Evolutionary conservation across 371 early-diverging fungal genomes (phyloP).

Genomic region (Syncephalis fuscata): DNA sequence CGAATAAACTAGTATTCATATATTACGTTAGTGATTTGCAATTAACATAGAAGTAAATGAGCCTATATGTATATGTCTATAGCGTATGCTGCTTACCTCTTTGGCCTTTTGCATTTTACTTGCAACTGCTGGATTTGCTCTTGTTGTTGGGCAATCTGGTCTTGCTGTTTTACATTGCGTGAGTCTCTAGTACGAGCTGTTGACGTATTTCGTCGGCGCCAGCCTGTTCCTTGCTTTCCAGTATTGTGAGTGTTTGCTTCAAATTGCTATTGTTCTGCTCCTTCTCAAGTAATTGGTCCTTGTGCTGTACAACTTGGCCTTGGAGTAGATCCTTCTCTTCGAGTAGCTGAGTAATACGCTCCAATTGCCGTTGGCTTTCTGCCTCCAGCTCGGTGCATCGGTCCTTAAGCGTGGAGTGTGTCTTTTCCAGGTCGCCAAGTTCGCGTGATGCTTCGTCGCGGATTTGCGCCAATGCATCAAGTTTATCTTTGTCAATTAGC

Average conservation of each 20-base stretch:
- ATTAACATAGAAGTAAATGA: too few relatives aligned
- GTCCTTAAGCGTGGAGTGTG: conserved; percentile 19
- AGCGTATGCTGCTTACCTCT: conserved; percentile 45
- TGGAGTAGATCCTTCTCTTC: conserved; percentile 44
- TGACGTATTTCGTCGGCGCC: conserved; percentile 42
- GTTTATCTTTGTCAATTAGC: conserved; percentile 5
- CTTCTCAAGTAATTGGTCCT: conserved; percentile 27
- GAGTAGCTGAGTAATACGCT: conserved; percentile 43
- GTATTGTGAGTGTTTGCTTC: conserved; percentile 44
- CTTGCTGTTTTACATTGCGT: conserved; percentile 31
- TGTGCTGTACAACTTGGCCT: conserved; percentile 29
- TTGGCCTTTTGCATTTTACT: conserved; percentile 50
- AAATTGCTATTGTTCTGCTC: conserved; percentile 33
- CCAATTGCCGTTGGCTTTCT: conserved; percentile 36
- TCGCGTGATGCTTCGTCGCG: conserved; percentile 15
- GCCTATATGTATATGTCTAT: too few relatives aligned
- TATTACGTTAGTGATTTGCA: background rate
- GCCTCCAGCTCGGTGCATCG: conserved; percentile 34
- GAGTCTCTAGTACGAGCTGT: conserved; percentile 32
- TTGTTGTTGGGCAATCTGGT: conserved; percentile 34
- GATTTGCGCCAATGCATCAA: conserved; percentile 11
- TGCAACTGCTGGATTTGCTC: conserved; percentile 23
- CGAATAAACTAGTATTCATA: background rate
- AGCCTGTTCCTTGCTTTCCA: conserved; percentile 29
- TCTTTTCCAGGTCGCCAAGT: conserved; percentile 13